Conservation (phyloP, 495 filamentous ascomycete species). For the Extremus antarcticus region DNA sequence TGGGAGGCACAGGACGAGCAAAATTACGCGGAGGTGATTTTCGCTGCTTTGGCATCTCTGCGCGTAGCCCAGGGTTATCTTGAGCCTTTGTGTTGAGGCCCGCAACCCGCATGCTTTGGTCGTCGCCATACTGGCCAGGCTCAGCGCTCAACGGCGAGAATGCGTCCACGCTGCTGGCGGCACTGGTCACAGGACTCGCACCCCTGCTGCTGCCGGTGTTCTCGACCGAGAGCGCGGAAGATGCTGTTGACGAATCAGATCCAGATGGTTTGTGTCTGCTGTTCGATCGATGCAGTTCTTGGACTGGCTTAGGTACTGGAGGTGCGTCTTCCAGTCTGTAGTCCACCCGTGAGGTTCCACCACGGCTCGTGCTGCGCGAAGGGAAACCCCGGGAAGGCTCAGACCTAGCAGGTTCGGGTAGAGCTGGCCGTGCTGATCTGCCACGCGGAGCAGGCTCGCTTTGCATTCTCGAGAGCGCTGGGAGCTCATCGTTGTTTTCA, state of each 20-base stretch:
- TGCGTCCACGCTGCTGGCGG: conserved; percentile 15
- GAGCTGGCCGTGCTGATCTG: conserved; percentile 8
- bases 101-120: conserved; percentile 8
- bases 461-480: not conserved
- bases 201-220: conserved; percentile 11
- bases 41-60: conserved; percentile 6
- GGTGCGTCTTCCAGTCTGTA: conserved; percentile 13
- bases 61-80: conserved; percentile 13
- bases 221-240: conserved; percentile 7
- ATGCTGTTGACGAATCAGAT: conserved; percentile 18
- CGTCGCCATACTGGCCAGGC: conserved; percentile 3
- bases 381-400: not conserved
- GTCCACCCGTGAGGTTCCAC: conserved; percentile 3
- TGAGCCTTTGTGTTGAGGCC: conserved; percentile 5
- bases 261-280: conserved; percentile 10
- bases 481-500: not conserved
- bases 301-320: conserved; percentile 15
- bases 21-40: conserved; percentile 9
- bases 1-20: conserved; percentile 5
- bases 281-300: conserved; percentile 2
- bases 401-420: not conserved
- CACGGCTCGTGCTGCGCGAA: conserved; percentile 5
- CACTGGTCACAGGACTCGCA: conserved; percentile 14
- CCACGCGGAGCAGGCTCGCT: not conserved
- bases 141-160: conserved; percentile 7